Conservation (phyloP, 805 yeast species). For the Tetrapisispora pingtungensis region DNA sequence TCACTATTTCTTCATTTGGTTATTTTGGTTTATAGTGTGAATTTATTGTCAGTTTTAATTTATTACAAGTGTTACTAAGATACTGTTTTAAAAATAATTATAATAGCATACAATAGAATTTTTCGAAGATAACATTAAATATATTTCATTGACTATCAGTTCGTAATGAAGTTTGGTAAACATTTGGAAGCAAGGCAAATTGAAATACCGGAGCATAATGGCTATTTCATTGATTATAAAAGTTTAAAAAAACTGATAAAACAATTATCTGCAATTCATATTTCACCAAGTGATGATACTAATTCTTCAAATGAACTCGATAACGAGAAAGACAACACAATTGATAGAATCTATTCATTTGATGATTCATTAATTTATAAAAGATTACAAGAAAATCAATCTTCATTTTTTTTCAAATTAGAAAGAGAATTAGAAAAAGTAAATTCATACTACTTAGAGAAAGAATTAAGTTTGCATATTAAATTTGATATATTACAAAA, state of each 20-base stretch:
- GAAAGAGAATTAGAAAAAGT: conserved; percentile 95
- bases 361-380: conserved; percentile 34
- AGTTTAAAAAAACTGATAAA: conserved; percentile 87
- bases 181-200: conserved; percentile 88
- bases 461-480: conserved; percentile 77
- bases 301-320: neutral
- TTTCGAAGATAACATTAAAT: no score
- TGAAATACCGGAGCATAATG: conserved; percentile 90
- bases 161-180: conserved; percentile 79
- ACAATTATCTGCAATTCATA: conserved; percentile 41
- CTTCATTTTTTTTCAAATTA: conserved; percentile 74
- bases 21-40: no score
- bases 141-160: no score
- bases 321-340: neutral
- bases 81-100: no score
- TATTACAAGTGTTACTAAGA: no score
- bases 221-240: conserved; percentile 89
- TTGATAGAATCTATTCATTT: neutral
- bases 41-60: no score
- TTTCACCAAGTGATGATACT: neutral
- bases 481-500: conserved; percentile 66
- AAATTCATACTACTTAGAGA: conserved; percentile 81
- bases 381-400: conserved; percentile 76
- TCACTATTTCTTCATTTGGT: no score
- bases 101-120: no score